A percentile compares a stretch with the other conserved stretches of the same genome.
These are phyloP conservation scores for Postia placenta DNA, from an alignment of 768 basidiomycete species.

Conservation along the genomic window DNA sequence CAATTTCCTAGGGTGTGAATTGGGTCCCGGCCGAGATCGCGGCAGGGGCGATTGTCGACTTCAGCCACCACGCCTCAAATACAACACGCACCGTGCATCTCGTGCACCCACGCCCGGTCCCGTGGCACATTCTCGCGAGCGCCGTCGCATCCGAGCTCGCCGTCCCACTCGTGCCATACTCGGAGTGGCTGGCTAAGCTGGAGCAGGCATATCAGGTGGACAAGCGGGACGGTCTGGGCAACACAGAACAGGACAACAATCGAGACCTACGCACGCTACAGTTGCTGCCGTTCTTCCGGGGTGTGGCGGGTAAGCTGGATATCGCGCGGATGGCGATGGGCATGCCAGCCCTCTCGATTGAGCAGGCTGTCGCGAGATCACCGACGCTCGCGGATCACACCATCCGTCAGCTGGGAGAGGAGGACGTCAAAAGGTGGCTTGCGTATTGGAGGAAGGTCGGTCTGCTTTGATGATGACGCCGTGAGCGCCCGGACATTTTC, in stretches of 20 bases:
- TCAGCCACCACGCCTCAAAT: background rate
- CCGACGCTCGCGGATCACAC: background rate
- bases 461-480: too few species aligned
- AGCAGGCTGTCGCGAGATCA: background rate
- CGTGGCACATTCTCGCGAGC: background rate
- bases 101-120: too few species aligned
- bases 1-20: background rate
- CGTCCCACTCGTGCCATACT: background rate
- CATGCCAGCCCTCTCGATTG: background rate
- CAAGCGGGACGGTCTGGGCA: background rate
- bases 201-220: too few species aligned
- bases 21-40: background rate
- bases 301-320: background rate
- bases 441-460: slow-evolving; percentile 29
- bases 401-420: background rate
- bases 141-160: background rate
- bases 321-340: background rate
- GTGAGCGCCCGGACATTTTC: too few species aligned
- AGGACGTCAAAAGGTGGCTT: slow-evolving; percentile 24
- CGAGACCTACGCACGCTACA: background rate
- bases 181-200: background rate
- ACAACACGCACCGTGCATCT: background rate
- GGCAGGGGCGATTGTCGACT: background rate
- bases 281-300: background rate
- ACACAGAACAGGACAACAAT: background rate